Evolutionary conservation across 768 basidiomycete species (phyloP).

Genomic region (Tricholoma sp.): DNA sequence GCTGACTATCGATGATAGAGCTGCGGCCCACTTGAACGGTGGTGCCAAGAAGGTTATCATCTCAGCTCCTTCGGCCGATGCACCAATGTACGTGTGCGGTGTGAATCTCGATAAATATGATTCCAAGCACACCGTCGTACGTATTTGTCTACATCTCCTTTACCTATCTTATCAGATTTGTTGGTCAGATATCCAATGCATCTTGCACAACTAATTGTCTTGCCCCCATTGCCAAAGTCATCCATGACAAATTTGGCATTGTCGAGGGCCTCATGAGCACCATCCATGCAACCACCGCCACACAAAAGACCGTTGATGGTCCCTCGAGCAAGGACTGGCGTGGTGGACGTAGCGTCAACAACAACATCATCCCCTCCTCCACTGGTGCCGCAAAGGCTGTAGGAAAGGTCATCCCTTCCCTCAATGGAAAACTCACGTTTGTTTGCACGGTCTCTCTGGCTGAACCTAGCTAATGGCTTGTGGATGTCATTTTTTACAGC

Average conservation of each 20-base stretch:
- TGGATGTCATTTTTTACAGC: constrained; percentile 29
- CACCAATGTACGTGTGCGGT: constrained; percentile 91
- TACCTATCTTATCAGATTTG: not conserved
- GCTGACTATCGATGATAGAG: constrained; percentile 40
- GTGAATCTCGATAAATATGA: constrained; percentile 95
- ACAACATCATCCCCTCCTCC: constrained; percentile 99
- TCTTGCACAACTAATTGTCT: constrained; percentile 99
- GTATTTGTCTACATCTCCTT: constrained; percentile 30
- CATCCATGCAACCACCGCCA: constrained; percentile 94
- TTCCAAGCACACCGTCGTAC: constrained; percentile 77
- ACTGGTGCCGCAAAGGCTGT: constrained; percentile 99
- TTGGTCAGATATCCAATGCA: constrained; percentile 84
- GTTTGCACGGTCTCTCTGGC: constrained; percentile 18
- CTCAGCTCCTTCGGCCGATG: constrained; percentile 96
- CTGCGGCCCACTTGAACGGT: constrained; percentile 90
- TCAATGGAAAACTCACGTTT: constrained; percentile 98
- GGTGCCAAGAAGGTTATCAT: constrained; percentile 99
- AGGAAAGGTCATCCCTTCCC: constrained; percentile 92
- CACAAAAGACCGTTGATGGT: constrained; percentile 93
- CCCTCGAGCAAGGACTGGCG: constrained; percentile 97
- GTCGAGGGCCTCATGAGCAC: constrained; percentile 98
- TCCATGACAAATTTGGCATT: constrained; percentile 96
- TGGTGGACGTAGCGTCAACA: constrained; percentile 90
- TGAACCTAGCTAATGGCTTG: not conserved
- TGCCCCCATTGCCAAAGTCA: constrained; percentile 97